Percentiles rank a stretch among this genome's conserved stretches.
These are phyloP conservation scores for Avena insularis DNA, from an alignment of 176 grass and related monocot species.

Conservation along the genomic window DNA sequence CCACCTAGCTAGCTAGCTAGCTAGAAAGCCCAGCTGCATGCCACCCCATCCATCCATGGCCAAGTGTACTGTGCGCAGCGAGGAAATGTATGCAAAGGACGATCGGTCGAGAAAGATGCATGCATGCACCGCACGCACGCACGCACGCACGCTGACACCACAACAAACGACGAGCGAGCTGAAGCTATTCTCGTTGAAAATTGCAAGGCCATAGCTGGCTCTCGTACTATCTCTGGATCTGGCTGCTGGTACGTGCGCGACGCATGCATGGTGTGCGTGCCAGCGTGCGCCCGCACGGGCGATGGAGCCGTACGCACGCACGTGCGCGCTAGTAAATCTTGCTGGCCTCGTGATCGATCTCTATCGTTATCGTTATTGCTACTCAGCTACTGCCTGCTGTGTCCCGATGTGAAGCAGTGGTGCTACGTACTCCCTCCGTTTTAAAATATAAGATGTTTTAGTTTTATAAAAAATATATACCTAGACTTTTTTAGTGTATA, in stretches of 20 bases:
- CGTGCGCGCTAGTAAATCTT: not conserved
- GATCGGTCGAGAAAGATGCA: conserved; percentile 5
- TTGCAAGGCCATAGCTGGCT: not conserved
- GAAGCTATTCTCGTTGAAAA: not conserved
- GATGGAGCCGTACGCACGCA: too few relatives aligned
- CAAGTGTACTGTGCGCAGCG: not conserved
- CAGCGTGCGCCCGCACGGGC: too few relatives aligned
- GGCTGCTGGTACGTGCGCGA: too few relatives aligned
- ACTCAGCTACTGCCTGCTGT: not conserved
- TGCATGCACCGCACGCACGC: not conserved
- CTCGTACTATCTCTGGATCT: not conserved
- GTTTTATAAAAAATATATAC: too few relatives aligned
- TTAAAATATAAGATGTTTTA: too few relatives aligned
- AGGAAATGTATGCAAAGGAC: conserved; percentile 11
- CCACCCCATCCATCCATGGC: not conserved
- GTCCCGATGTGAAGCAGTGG: conserved; percentile 3
- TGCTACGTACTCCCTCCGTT: not conserved
- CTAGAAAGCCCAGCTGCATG: not conserved
- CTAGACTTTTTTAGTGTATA: too few relatives aligned
- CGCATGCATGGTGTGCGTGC: too few relatives aligned
- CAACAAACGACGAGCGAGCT: not conserved
- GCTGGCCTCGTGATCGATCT: not conserved
- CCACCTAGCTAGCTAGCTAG: too few relatives aligned
- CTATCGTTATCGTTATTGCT: not conserved
- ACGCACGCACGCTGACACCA: not conserved